These are phyloP conservation scores for Yamagishiella unicocca DNA, from an alignment of 139 green algal species.

Conservation along the genomic window DNA sequence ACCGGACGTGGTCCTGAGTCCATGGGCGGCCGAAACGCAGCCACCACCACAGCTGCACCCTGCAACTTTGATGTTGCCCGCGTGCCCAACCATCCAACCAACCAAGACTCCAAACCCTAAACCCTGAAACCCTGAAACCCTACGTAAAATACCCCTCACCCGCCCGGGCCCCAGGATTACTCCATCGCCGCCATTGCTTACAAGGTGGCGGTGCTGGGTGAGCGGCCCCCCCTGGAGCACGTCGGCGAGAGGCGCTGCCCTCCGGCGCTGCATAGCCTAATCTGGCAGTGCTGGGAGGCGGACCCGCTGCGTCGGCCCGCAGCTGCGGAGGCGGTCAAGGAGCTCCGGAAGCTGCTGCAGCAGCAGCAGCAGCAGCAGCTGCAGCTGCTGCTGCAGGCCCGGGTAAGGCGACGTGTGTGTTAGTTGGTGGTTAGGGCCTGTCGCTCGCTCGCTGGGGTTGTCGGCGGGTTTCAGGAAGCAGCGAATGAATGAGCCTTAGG, in stretches of 20 bases:
- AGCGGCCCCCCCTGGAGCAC: too few species aligned
- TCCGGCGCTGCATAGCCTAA: background rate
- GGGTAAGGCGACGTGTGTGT: too few species aligned
- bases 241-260: background rate
- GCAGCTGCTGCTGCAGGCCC: background rate
- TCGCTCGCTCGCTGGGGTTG: background rate
- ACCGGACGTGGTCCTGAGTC: too few species aligned
- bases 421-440: background rate
- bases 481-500: background rate
- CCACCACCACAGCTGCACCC: too few species aligned
- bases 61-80: too few species aligned
- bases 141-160: too few species aligned
- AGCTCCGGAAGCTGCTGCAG: background rate
- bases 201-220: background rate
- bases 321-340: background rate
- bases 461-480: background rate
- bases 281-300: background rate
- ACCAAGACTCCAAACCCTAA: too few species aligned
- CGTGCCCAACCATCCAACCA: too few species aligned
- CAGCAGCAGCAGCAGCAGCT: background rate
- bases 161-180: background rate
- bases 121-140: too few species aligned
- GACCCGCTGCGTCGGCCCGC: background rate
- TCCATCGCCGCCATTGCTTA: background rate
- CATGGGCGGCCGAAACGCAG: too few species aligned